Percentiles rank a stretch among this genome's conserved stretches.
phyloP scores from a whole-genome alignment of 192 early-diverging fungal species.

The Mortierella hygrophila region DNA sequence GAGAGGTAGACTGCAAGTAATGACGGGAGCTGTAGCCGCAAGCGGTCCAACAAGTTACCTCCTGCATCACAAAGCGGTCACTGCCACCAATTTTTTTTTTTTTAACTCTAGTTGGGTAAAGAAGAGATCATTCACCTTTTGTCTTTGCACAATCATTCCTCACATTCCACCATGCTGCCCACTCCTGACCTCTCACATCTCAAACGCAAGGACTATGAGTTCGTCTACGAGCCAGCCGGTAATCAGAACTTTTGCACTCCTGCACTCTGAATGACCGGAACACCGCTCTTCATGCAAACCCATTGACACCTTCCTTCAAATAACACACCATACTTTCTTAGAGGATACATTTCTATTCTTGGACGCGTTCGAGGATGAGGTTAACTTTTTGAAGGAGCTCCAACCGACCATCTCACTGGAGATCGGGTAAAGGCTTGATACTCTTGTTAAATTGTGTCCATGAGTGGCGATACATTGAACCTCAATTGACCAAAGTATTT shows the following conservation, averaged over 20 bases:
- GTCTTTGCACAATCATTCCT: slow-evolving; percentile 10
- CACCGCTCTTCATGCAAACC: neutral
- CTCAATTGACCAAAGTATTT: neutral
- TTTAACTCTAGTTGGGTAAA: neutral
- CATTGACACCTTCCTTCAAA: neutral
- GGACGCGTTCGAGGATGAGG: slow-evolving; percentile 91
- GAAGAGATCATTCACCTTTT: neutral
- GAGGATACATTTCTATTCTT: slow-evolving; percentile 97
- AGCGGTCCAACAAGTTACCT: no score
- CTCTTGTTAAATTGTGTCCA: neutral
- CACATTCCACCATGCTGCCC: slow-evolving; percentile 65
- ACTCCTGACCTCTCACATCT: slow-evolving; percentile 87
- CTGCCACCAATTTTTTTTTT: neutral
- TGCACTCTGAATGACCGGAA: neutral
- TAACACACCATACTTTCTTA: slow-evolving; percentile 10
- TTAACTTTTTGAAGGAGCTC: slow-evolving; percentile 59
- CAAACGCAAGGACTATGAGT: slow-evolving; percentile 67
- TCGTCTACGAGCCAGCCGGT: slow-evolving; percentile 93
- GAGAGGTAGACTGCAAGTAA: no score
- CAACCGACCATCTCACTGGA: slow-evolving; percentile 84
- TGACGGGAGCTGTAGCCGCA: no score
- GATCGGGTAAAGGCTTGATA: slow-evolving; percentile 72
- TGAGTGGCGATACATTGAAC: neutral
- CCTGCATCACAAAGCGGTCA: neutral
- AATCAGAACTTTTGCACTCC: neutral